Evolutionary conservation across 1,284 basidiomycete genomes (phyloP).

Genomic region (Hemileia vastatrix): DNA sequence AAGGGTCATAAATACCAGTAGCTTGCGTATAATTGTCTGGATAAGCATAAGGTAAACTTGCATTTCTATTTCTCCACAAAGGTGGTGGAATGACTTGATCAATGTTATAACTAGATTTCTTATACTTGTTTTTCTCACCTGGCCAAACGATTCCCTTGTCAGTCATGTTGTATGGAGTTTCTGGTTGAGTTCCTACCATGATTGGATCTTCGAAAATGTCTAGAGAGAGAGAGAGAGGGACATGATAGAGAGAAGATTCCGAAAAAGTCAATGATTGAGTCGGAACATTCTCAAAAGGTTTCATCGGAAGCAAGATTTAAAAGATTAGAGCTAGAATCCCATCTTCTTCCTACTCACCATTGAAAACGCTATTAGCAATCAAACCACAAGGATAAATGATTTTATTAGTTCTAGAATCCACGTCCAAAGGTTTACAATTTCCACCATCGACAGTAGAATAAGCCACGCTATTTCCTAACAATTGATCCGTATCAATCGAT

Average conservation of each 20-base stretch:
- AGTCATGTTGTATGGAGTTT: conserved; percentile 62
- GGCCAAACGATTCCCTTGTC: conserved; percentile 82
- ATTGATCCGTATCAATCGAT: conserved; percentile 72
- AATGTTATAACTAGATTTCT: conserved; percentile 36
- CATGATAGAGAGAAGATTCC: conserved; percentile 16
- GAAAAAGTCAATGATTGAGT: neutral
- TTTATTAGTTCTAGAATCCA: conserved; percentile 48
- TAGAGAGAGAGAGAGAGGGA: conserved; percentile 38
- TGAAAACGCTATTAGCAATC: conserved; percentile 94
- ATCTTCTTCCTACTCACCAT: conserved; percentile 69
- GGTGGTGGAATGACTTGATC: conserved; percentile 76
- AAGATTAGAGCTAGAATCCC: neutral
- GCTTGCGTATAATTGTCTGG: conserved; percentile 61
- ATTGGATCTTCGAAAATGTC: conserved; percentile 67
- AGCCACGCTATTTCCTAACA: conserved; percentile 61
- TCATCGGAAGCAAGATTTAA: neutral
- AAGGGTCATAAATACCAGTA: conserved; percentile 63
- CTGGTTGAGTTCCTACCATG: conserved; percentile 54
- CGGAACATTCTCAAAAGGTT: neutral
- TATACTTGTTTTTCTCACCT: conserved; percentile 82
- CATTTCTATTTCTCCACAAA: conserved; percentile 65
- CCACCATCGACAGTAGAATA: conserved; percentile 55
- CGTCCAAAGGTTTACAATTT: conserved; percentile 79
- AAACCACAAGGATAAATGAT: conserved; percentile 86
- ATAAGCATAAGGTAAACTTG: too few species aligned